These are phyloP conservation scores for Candida multigemmis DNA, from an alignment of 805 yeast species.

Conservation along the genomic window DNA sequence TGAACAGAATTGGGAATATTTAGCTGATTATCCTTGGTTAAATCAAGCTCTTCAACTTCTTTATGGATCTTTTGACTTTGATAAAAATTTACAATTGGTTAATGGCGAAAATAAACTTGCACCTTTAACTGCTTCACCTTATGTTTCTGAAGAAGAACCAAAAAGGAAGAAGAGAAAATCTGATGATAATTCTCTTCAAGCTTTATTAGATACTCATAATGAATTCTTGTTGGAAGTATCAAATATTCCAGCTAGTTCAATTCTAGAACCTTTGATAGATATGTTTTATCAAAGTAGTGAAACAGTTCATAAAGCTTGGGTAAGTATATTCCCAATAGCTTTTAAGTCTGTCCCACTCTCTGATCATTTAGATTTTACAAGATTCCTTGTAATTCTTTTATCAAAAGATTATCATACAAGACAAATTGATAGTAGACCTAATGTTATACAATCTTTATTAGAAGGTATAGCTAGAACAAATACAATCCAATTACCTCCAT, in stretches of 20 bases:
- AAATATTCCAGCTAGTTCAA: constrained; percentile 42
- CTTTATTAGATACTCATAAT: constrained; percentile 17
- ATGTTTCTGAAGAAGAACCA: constrained; percentile 11
- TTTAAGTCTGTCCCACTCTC: constrained; percentile 67
- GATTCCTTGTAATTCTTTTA: constrained; percentile 66
- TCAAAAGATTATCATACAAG: constrained; percentile 91
- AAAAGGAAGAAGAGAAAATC: constrained; percentile 12
- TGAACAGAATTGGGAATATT: constrained; percentile 95
- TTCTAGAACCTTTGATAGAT: constrained; percentile 67
- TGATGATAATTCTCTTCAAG: constrained; percentile 13
- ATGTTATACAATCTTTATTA: constrained; percentile 74
- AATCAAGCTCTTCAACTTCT: constrained; percentile 86
- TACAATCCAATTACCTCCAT: constrained; percentile 82
- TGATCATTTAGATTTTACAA: constrained; percentile 77
- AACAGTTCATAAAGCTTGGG: constrained; percentile 79
- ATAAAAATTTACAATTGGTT: constrained; percentile 35
- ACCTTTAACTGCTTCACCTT: constrained; percentile 36
- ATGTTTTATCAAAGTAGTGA: constrained; percentile 75
- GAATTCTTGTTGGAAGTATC: constrained; percentile 19
- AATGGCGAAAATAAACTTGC: constrained; percentile 45
- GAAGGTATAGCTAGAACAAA: constrained; percentile 76
- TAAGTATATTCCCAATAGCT: constrained; percentile 71
- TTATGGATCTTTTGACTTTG: constrained; percentile 64
- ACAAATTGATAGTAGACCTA: constrained; percentile 79
- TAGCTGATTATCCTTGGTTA: constrained; percentile 91